Evolutionary conservation across 1,284 basidiomycete genomes (phyloP), one percentile per base, ranked within the genome.

Genomic region (Athelia sp.): DNA sequence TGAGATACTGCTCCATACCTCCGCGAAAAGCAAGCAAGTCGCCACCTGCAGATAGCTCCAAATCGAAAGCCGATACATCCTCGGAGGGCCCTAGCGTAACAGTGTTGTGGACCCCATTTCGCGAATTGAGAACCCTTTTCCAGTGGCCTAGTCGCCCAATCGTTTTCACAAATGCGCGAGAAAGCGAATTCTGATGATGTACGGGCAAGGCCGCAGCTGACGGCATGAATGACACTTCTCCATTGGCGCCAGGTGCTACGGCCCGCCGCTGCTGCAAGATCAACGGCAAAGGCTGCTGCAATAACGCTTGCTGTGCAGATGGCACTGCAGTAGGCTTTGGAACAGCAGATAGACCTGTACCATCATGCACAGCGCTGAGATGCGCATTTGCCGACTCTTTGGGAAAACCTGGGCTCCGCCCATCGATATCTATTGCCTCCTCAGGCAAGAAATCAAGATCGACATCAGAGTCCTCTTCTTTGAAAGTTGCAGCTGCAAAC

Each of bases 81-180:
- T 75, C 72, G 50, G 73, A 76, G 10, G 71, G 66, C 1, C 66
- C 71, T 11, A 79, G 60, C 6, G 26, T 29, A 29, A 13, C 26
- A 11, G 73, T 71, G 24, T 68, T 65, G 36, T 66, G 61, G 26
- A 67, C 55, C 18, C 67, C 62, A 17, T 62, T 60, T 3, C 82
- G 71, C 15, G 82, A 75, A 53, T 87, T 84, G 43, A 91, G 62
- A 13, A 87, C 87, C 2, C 88, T 78, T 56, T 78, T 87, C 85
- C 90, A 90, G n/a, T 86, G 72, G 8, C 90, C 89, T 14, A 93
- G 67, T 3, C 85, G 78, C 2, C 89, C 86, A 45, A 91, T 85
- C 1, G 90, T 90, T 65, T 85, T 89, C 40, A 89, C 86, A 45
- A 93, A 79, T 11, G 79, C 90, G 3, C 87, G 75, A 0, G 87